Percentiles rank a stretch among this genome's conserved stretches.
Evolutionary conservation across 78 protist genomes (phyloP).

Genomic region (Polysphondylium violaceum): DNA sequence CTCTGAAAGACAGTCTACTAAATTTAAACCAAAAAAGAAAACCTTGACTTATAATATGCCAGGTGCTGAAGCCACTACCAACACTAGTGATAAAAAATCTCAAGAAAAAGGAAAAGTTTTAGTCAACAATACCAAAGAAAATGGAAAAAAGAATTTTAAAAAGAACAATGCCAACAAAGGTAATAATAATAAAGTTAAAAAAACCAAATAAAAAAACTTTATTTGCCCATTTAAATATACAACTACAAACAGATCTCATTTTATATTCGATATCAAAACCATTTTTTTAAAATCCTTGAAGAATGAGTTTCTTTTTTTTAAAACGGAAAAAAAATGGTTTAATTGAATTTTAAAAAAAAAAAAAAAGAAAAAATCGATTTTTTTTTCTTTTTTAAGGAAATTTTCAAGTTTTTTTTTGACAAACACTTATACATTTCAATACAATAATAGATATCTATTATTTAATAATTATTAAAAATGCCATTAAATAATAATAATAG

Average conservation of each 20-base stretch:
- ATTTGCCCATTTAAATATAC: conserved; percentile 17
- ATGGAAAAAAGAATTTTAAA: conserved; percentile 8
- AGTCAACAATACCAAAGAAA: conserved; percentile 14
- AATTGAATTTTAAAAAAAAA: not conserved
- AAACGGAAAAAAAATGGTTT: not conserved
- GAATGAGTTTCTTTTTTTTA: not conserved
- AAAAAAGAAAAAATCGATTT: conserved; percentile 2
- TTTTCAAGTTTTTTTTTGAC: not conserved
- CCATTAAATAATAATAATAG: too few species aligned
- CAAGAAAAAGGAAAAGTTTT: conserved; percentile 6
- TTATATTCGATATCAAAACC: not conserved
- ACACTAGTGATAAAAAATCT: not conserved
- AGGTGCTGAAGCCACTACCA: not conserved
- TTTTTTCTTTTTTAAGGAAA: not conserved
- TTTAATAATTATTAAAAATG: too few species aligned
- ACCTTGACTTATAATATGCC: not conserved
- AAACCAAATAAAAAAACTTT: conserved; percentile 20
- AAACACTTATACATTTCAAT: too few species aligned
- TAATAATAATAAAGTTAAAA: conserved; percentile 14
- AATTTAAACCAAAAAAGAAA: conserved; percentile 13
- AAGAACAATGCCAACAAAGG: conserved; percentile 5
- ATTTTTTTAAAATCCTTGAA: not conserved
- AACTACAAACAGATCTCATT: conserved; percentile 24
- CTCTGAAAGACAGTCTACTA: conserved; percentile 26
- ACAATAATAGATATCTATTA: too few species aligned